Evolutionary conservation across 257 asterid genomes (phyloP).

Genomic region (Solanum rostratum): DNA sequence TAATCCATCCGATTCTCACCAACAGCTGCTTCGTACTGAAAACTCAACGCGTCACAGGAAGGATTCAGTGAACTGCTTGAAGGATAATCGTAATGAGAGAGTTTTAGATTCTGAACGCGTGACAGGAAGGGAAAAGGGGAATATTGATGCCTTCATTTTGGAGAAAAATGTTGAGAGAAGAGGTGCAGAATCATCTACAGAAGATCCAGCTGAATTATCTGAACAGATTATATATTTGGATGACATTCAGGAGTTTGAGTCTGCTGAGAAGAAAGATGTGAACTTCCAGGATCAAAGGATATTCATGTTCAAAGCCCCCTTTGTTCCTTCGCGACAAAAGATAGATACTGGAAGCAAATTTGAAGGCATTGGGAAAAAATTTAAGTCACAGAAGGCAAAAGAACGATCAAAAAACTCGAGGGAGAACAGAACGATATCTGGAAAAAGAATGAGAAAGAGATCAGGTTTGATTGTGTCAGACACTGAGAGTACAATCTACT

Average conservation of each 20-base stretch:
- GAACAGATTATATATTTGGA: constrained; percentile 44
- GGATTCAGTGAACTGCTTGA: not conserved
- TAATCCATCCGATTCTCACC: not conserved
- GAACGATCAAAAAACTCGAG: constrained; percentile 3
- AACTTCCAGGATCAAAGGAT: constrained; percentile 47
- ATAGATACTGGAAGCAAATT: not conserved
- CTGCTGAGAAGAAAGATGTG: constrained; percentile 24
- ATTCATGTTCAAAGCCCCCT: constrained; percentile 44
- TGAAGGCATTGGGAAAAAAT: not conserved
- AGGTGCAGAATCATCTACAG: constrained; percentile 24
- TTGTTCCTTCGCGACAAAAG: not conserved
- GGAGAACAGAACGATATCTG: not conserved
- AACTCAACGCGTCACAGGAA: not conserved
- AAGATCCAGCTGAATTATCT: constrained; percentile 11
- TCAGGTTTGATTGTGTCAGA: constrained; percentile 16
- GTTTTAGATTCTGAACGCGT: not conserved
- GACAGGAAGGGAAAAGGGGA: not conserved
- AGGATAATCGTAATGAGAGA: not conserved
- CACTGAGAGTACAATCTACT: constrained; percentile 26
- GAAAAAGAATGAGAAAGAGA: constrained; percentile 31
- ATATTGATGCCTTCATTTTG: not conserved
- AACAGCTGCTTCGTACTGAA: not conserved
- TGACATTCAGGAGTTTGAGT: constrained; percentile 55
- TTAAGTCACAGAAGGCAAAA: not conserved
- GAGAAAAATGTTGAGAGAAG: not conserved